Evolutionary conservation across 129 eudicot genomes (phyloP), one percentile per base, ranked within the genome.

Genomic region (Centrapalus pauciflorus): DNA sequence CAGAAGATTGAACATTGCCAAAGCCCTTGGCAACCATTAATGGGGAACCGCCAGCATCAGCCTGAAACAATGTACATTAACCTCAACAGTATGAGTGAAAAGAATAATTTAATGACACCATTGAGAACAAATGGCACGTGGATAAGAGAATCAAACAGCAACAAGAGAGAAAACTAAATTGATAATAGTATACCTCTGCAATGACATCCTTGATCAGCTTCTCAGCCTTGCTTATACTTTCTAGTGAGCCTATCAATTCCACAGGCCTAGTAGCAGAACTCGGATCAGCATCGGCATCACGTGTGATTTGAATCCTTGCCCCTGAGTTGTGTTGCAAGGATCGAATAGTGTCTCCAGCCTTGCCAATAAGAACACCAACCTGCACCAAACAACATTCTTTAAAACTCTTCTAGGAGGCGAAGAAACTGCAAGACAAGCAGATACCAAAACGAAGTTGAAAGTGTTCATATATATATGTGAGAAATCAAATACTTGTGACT

Each of bases 351-450:
- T 94, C 99, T 69, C 99, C 99, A 49, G 93, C 79, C 77, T 89
- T 94, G 40, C 99, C 99, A 59, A 94, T 94, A 10, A 94, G 80
- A 67, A 89, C 99, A 50, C 99, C 99, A 89, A 94, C 99, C 99
- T 94, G 78, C 70, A 73, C 17, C 30, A 76, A 16, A 43, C 20
- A 51, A 55, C 14, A 40, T 49, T 4, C 72, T 17, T 5, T 20
- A 21, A 2, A 32, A 21, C 6, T 23, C 13, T n/a, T n/a, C n/a
- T n/a, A n/a, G n/a, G n/a, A n/a, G n/a, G n/a, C n/a, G n/a, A n/a
- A n/a, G n/a, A n/a, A n/a, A n/a, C n/a, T n/a, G n/a, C n/a, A n/a
- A n/a, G n/a, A n/a, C n/a, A n/a, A n/a, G n/a, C n/a, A n/a, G n/a
- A n/a, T n/a, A n/a, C n/a, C n/a, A n/a, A n/a, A n/a, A n/a, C n/a